These are phyloP conservation scores for Reticulascus tulasneorum DNA, from an alignment of 2,329 filamentous ascomycete species.

Conservation along the genomic window DNA sequence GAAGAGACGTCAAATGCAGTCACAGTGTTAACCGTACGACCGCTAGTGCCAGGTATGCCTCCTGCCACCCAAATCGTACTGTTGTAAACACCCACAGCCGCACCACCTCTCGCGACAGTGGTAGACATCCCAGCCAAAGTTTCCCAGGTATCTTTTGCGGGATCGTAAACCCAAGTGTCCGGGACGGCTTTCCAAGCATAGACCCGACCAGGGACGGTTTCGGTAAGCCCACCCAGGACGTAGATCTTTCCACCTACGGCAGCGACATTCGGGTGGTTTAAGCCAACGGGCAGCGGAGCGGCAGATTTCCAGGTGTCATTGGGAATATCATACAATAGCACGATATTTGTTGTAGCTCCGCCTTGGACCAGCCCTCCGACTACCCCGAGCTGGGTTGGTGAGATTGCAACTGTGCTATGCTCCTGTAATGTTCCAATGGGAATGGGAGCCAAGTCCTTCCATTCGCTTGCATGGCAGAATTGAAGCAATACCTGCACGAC, in stretches of 20 bases:
- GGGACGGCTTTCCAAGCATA: constrained; percentile 23
- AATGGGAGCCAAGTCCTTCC: too few relatives aligned
- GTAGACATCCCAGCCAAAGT: constrained; percentile 20
- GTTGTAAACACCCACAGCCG: constrained; percentile 24
- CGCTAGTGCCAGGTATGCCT: constrained; percentile 26
- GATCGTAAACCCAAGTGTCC: constrained; percentile 26
- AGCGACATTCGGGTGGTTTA: constrained; percentile 34
- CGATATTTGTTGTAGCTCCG: neutral
- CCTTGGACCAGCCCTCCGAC: too few relatives aligned
- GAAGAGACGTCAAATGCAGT: neutral
- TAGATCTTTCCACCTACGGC: constrained; percentile 32
- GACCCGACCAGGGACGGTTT: constrained; percentile 14
- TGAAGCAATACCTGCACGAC: too few relatives aligned
- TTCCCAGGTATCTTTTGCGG: constrained; percentile 21
- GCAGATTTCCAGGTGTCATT: constrained; percentile 23
- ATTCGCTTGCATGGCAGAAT: too few relatives aligned
- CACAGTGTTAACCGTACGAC: constrained; percentile 13
- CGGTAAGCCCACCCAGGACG: constrained; percentile 30
- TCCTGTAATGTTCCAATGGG: too few relatives aligned
- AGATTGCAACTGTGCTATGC: too few relatives aligned
- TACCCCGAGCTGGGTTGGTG: too few relatives aligned
- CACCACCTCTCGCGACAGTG: constrained; percentile 23
- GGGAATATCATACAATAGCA: constrained; percentile 24
- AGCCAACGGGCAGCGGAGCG: constrained; percentile 21
- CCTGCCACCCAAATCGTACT: constrained; percentile 31